Evolutionary conservation across 148 eudicot species (phyloP).

Genomic region (Dysphania ambrosioides): DNA sequence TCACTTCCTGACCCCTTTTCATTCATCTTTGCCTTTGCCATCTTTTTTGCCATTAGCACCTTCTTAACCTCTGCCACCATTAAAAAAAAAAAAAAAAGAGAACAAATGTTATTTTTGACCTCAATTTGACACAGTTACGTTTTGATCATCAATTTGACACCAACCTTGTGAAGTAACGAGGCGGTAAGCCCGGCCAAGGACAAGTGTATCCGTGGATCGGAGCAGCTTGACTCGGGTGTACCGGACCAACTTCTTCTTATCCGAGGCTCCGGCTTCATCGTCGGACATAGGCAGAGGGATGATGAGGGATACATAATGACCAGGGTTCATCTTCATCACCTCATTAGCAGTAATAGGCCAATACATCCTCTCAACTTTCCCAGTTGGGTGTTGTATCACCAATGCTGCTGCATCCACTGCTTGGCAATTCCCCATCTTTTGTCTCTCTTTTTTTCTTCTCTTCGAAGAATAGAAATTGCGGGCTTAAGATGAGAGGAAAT

Average conservation of each 20-base stretch:
- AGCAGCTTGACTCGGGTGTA: conserved; percentile 92
- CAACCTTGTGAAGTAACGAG: conserved; percentile 86
- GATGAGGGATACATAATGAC: conserved; percentile 82
- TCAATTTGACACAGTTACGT: background rate
- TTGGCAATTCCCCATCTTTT: conserved; percentile 94
- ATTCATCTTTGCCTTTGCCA: conserved; percentile 62
- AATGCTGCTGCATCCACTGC: conserved; percentile 95
- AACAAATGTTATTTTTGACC: conserved; percentile 1
- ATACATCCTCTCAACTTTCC: conserved; percentile 71
- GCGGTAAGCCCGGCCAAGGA: conserved; percentile 81
- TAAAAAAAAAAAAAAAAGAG: background rate
- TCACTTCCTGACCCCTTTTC: conserved; percentile 35
- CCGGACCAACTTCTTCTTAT: conserved; percentile 42
- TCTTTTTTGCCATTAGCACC: conserved; percentile 69
- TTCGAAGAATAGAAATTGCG: background rate
- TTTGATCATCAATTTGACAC: background rate
- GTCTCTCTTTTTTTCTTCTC: conserved; percentile 3
- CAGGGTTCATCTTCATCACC: conserved; percentile 85
- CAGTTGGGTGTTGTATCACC: conserved; percentile 85
- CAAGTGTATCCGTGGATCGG: conserved; percentile 66
- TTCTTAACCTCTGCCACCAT: conserved; percentile 69
- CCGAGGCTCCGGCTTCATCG: conserved; percentile 23
- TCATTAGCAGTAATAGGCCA: conserved; percentile 64
- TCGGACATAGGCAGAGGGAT: conserved; percentile 53
- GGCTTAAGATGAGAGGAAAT: background rate